Evolutionary conservation across 768 basidiomycete genomes (phyloP).

Genomic region (Tricholomella constricta): DNA sequence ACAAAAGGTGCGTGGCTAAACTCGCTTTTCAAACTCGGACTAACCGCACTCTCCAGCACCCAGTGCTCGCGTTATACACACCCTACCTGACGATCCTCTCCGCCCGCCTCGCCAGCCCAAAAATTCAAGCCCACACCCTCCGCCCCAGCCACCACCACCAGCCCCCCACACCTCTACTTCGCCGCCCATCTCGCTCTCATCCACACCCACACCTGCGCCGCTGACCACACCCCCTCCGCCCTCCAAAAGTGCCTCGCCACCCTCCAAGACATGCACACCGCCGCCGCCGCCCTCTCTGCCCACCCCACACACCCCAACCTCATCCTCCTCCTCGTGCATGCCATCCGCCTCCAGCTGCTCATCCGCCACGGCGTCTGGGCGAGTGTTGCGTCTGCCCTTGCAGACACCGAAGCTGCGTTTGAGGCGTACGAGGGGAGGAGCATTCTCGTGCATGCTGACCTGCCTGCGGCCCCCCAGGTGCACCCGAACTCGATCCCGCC

Average conservation of each 20-base stretch:
- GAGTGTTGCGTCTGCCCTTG: conserved; percentile 48
- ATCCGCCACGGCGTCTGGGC: conserved; percentile 58
- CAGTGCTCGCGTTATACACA: conserved; percentile 61
- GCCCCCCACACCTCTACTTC: too few species aligned
- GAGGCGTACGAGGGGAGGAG: neutral
- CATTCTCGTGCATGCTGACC: too few species aligned
- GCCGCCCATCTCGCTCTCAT: too few species aligned
- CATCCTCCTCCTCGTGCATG: conserved; percentile 50
- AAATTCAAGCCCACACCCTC: conserved; percentile 61
- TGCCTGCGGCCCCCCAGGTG: neutral
- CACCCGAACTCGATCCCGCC: neutral
- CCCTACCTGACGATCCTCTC: conserved; percentile 63
- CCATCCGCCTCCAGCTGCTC: too few species aligned
- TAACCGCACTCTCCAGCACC: conserved; percentile 58
- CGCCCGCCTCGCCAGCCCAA: too few species aligned
- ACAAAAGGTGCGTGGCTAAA: conserved; percentile 49
- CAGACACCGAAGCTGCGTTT: conserved; percentile 40
- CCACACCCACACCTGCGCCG: too few species aligned
- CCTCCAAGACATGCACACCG: too few species aligned
- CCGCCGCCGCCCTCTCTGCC: too few species aligned
- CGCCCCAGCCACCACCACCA: too few species aligned
- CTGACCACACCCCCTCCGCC: too few species aligned
- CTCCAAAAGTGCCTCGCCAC: conserved; percentile 28
- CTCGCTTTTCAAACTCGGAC: conserved; percentile 8
- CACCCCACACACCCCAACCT: too few species aligned